Base-by-base conservation (phyloP, 2,329 filamentous ascomycete genomes). In the Microascus cirrosus region DNA sequence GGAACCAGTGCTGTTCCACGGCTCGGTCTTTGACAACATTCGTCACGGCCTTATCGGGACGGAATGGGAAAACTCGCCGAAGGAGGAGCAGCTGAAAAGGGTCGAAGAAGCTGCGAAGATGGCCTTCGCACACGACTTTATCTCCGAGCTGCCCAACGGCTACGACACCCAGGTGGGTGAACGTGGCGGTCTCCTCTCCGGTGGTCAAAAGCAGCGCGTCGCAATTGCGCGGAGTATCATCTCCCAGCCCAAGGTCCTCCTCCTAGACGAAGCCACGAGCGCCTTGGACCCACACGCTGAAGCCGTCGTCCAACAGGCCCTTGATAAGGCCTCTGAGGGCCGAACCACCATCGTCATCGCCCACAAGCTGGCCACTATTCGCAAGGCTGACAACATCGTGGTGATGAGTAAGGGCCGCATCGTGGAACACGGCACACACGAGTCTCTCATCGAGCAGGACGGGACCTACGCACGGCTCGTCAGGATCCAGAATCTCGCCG, bases 251-350 rank as follows among this genome's bases (percentile, higher is more conserved):
- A 74, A 74, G 2, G 81, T 89, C 51, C 71, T 89, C 0, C 78
- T 89, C 34, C 72, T 89, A 1, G 86, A 89, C 61, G 85, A 89
- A 67, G 85, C 85, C 1, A 89, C 86, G 0, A 84, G 80, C 54
- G 82, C 85, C 1, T 66, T 77, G 11, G 73, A 77, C 50, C 71
- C 73, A 2, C 71, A 71, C 13, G 71, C 76, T 2, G 74, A 78
- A 56, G 71, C 73, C 32, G 73, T 79, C 24, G 82, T 85, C 0
- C 81, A 85, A 61, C 68, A 73, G 55, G 81, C 81, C 0, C 72
- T 85, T 22, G 77, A 80, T 60, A 76, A 77, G 6, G 71, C 71
- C 8, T 80, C 81, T 1, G 72, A 75, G 52, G 77, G 78, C 25
- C 74, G 84, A 20, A 88, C 85, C 1, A 86, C 84, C 2, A 80